Percentiles rank a stretch among this genome's conserved stretches.
Conservation (phyloP, 108 stramenopile genomes). For the Cylindrotheca fusiformis region DNA sequence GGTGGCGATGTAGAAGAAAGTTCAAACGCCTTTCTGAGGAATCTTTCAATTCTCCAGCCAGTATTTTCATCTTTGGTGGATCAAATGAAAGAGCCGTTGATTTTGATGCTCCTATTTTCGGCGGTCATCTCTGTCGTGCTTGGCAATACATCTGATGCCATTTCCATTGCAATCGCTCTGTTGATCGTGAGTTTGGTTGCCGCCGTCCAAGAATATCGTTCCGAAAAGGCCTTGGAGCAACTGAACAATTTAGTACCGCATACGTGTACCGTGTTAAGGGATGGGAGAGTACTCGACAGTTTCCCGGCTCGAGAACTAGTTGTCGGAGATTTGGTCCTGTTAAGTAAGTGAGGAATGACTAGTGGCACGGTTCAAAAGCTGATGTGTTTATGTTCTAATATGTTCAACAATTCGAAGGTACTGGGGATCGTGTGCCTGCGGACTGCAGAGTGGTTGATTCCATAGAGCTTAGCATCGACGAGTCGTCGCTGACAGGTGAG, state of each 20-base stretch:
- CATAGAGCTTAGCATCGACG: slow-evolving; percentile 80
- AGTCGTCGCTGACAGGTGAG: slow-evolving; percentile 92
- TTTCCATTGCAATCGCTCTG: slow-evolving; percentile 90
- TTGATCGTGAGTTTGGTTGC: slow-evolving; percentile 92
- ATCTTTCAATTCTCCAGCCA: slow-evolving; percentile 37
- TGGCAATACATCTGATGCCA: slow-evolving; percentile 88
- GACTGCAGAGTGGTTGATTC: slow-evolving; percentile 88
- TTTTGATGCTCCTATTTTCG: slow-evolving; percentile 87
- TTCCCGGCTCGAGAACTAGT: slow-evolving; percentile 87
- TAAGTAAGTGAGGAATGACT: slow-evolving; percentile 39
- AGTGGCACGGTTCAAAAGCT: too few relatives aligned
- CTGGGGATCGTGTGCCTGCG: slow-evolving; percentile 86
- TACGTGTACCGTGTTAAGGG: slow-evolving; percentile 79
- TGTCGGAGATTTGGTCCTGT: slow-evolving; percentile 90
- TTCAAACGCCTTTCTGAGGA: slow-evolving; percentile 2
- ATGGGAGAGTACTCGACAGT: slow-evolving; percentile 62
- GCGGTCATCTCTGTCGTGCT: slow-evolving; percentile 78
- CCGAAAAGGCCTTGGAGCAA: slow-evolving; percentile 88
- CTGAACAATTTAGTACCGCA: slow-evolving; percentile 86
- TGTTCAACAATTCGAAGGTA: slow-evolving; percentile 6
- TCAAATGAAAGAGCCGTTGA: slow-evolving; percentile 94
- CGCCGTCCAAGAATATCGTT: slow-evolving; percentile 93
- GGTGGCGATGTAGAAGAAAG: slow-evolving; percentile 47
- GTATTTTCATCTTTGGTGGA: slow-evolving; percentile 54
- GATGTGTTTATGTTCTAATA: too few relatives aligned